Percentiles rank a stretch among this genome's conserved stretches.
Conservation (phyloP, 257 asterid species). For the Vinca minor region DNA sequence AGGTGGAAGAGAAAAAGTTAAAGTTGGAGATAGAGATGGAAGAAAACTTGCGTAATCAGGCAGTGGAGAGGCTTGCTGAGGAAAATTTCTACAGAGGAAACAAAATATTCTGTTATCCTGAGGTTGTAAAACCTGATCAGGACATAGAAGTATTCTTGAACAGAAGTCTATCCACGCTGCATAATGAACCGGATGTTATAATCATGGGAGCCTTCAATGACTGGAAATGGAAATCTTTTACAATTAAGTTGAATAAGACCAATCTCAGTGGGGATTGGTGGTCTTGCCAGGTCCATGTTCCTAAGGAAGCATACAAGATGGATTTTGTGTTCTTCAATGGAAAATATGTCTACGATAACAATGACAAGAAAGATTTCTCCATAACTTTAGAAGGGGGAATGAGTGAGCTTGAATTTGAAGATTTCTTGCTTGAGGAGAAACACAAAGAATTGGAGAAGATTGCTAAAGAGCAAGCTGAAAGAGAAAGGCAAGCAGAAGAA, state of each 20-base stretch:
- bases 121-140: conserved; percentile 65
- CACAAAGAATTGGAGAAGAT: conserved; percentile 62
- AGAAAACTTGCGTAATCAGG: conserved; percentile 35
- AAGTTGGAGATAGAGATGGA: conserved; percentile 59
- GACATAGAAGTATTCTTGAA: conserved; percentile 62
- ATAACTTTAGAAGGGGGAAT: conserved; percentile 68
- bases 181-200: conserved; percentile 52
- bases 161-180: conserved; percentile 70
- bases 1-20: conserved; percentile 19
- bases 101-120: conserved; percentile 69
- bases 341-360: conserved; percentile 76
- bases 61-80: conserved; percentile 56
- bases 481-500: conserved; percentile 61
- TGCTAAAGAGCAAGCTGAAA: conserved; percentile 64
- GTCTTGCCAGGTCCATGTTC: conserved; percentile 77
- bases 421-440: conserved; percentile 89
- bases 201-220: conserved; percentile 90
- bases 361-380: conserved; percentile 66
- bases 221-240: conserved; percentile 86
- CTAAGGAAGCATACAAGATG: conserved; percentile 81
- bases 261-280: conserved; percentile 85
- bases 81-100: conserved; percentile 51
- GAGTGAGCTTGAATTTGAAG: conserved; percentile 63
- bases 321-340: conserved; percentile 90
- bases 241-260: conserved; percentile 54